Evolutionary conservation across 257 asterid species (phyloP).

Genomic region (Capsicum pubescens): DNA sequence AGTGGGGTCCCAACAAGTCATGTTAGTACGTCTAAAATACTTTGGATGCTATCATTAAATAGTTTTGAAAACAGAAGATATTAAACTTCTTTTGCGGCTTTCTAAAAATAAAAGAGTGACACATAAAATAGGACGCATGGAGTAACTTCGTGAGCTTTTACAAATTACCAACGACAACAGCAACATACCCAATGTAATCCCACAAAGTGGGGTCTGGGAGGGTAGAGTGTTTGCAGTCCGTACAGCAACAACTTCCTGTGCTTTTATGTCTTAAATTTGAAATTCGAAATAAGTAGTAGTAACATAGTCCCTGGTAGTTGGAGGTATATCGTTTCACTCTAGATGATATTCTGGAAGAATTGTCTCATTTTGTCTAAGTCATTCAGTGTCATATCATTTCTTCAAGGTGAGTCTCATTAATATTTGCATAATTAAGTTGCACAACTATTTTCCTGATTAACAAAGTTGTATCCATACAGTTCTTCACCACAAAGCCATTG

Average conservation of each 20-base stretch:
- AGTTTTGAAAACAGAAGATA: background rate
- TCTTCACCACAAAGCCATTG: slow-evolving; percentile 69
- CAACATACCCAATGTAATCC: no score
- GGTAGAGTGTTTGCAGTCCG: no score
- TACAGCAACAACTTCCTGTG: background rate
- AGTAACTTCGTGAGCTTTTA: background rate
- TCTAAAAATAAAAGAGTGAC: background rate
- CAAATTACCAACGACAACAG: no score
- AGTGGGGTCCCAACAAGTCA: background rate
- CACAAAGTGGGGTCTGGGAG: no score
- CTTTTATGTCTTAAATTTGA: background rate
- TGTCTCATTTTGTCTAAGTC: background rate
- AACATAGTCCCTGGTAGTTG: background rate
- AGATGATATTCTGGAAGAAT: background rate
- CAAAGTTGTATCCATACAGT: slow-evolving; percentile 48
- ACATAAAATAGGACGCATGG: background rate
- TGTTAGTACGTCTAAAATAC: background rate
- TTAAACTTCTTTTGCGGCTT: background rate
- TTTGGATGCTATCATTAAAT: background rate
- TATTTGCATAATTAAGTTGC: background rate
- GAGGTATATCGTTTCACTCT: background rate
- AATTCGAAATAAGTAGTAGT: background rate
- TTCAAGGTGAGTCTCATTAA: slow-evolving; percentile 1
- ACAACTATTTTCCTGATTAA: slow-evolving; percentile 25
- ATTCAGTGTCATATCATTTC: background rate